phyloP scores from a whole-genome alignment of 495 filamentous ascomycete genomes.

The Cercophora scortea region DNA sequence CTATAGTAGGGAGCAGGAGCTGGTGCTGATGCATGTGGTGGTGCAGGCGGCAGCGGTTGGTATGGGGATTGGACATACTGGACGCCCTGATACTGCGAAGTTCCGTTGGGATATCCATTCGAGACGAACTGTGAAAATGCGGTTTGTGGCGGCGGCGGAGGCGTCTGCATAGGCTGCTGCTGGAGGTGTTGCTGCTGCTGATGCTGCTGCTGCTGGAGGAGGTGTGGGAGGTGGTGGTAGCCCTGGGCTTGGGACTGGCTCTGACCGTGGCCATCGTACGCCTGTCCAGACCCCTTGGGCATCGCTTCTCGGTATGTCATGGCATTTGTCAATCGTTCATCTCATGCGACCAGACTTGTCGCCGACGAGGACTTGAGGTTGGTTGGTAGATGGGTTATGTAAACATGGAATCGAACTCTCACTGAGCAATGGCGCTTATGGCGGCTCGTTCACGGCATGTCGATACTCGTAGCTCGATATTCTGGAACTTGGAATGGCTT shows the following conservation, averaged over 20 bases:
- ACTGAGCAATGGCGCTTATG: no score
- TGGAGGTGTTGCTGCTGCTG: constrained; percentile 9
- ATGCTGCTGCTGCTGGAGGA: constrained; percentile 12
- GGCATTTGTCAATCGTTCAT: constrained; percentile 4
- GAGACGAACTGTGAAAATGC: constrained; percentile 9
- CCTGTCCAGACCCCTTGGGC: constrained; percentile 29
- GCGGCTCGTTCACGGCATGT: no score
- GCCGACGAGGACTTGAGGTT: background rate
- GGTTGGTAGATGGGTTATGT: no score
- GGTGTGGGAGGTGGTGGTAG: constrained; percentile 4
- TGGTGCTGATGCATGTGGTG: constrained; percentile 9
- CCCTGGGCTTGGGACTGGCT: constrained; percentile 7
- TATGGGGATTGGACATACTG: constrained; percentile 15
- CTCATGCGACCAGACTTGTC: background rate
- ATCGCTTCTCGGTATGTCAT: constrained; percentile 37
- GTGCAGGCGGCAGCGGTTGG: background rate
- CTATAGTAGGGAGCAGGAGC: constrained; percentile 12
- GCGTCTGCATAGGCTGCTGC: constrained; percentile 3
- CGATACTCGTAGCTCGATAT: no score
- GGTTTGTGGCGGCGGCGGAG: constrained; percentile 5
- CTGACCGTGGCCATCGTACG: constrained; percentile 29
- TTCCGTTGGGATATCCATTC: constrained; percentile 13
- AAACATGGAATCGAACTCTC: no score
- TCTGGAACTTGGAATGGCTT: no score
- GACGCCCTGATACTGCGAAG: constrained; percentile 19